Evolutionary conservation across 257 asterid genomes (phyloP).

Genomic region (Solanum pennellii): DNA sequence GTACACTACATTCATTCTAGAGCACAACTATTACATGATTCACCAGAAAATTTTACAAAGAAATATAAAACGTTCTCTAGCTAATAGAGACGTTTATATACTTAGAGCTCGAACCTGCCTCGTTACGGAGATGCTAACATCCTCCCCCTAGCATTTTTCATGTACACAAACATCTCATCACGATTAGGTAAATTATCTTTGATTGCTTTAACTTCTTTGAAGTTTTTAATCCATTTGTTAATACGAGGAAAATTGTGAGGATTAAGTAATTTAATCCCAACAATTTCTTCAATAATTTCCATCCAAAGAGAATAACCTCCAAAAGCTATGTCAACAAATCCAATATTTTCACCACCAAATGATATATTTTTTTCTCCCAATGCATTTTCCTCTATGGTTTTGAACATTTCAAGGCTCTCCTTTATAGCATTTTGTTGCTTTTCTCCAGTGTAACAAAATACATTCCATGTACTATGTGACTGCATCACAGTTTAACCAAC

Average conservation of each 20-base stretch:
- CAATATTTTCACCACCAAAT: neutral
- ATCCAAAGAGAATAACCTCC: neutral
- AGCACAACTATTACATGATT: neutral
- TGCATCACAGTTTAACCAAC: neutral
- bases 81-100: neutral
- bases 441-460: neutral
- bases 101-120: neutral
- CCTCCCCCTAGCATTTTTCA: neutral
- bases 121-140: neutral
- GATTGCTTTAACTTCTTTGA: neutral
- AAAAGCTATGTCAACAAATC: neutral
- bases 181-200: neutral
- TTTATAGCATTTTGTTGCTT: neutral
- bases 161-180: constrained; percentile 11
- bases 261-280: neutral
- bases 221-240: neutral
- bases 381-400: neutral
- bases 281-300: neutral
- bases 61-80: neutral
- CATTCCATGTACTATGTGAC: neutral
- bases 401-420: neutral
- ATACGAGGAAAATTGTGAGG: neutral
- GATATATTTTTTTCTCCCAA: neutral
- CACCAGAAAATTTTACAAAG: accelerated
- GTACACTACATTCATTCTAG: neutral